These are phyloP conservation scores for Aspergillus sergii DNA, from an alignment of 2,329 filamentous ascomycete genomes.

Conservation along the genomic window DNA sequence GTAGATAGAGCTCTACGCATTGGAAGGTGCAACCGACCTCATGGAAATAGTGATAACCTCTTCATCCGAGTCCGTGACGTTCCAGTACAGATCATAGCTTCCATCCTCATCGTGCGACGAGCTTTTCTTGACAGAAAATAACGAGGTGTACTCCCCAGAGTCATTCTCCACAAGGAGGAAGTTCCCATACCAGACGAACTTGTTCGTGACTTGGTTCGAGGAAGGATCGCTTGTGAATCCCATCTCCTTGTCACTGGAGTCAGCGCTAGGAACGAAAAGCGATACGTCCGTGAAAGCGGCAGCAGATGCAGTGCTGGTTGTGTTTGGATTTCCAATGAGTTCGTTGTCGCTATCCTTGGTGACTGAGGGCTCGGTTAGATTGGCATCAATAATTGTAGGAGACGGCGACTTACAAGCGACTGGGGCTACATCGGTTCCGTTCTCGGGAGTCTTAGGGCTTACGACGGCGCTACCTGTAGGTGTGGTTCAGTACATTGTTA, in stretches of 20 bases:
- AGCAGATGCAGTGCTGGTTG: background rate
- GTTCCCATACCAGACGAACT: constrained; percentile 19
- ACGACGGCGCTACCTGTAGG: background rate
- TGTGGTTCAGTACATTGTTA: background rate
- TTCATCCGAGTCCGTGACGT: constrained; percentile 13
- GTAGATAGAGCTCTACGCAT: background rate
- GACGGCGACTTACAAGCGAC: background rate
- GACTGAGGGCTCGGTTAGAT: background rate
- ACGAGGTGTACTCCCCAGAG: constrained; percentile 13
- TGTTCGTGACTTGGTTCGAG: constrained; percentile 10
- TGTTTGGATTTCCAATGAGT: constrained; percentile 15
- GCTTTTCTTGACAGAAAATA: constrained; percentile 15
- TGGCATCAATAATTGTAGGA: no score
- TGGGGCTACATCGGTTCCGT: background rate
- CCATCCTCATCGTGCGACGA: constrained; percentile 6
- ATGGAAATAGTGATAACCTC: constrained; percentile 12
- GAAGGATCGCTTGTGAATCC: constrained; percentile 9
- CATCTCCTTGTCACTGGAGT: constrained; percentile 11
- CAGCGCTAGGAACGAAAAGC: constrained; percentile 11
- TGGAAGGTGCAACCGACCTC: constrained; percentile 16
- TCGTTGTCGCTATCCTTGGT: background rate
- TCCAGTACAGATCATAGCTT: constrained; percentile 16
- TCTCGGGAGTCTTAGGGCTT: background rate
- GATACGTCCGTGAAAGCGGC: constrained; percentile 8
- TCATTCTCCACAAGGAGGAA: constrained; percentile 16